Evolutionary conservation across 345 rosid species (phyloP).

Genomic region (Sonneratia caseolaris): DNA sequence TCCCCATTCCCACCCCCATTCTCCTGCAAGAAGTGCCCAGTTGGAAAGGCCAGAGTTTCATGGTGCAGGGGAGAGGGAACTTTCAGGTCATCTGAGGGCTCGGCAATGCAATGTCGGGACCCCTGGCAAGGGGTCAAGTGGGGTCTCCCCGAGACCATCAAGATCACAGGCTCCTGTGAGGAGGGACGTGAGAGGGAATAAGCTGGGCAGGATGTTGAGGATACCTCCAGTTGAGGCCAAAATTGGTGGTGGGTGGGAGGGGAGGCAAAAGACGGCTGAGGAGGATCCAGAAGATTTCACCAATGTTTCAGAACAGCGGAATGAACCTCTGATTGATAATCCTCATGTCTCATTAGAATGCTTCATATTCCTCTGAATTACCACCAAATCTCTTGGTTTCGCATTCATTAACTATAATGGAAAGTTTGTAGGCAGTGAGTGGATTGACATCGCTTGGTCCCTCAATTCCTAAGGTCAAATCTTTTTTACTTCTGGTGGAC

Average conservation of each 20-base stretch:
- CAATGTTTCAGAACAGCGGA: conserved; percentile 18
- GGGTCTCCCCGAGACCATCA: conserved; percentile 28
- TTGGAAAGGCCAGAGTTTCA: background rate
- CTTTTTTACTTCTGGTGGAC: background rate
- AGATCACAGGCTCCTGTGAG: conserved; percentile 15
- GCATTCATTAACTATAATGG: background rate
- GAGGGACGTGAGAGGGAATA: conserved; percentile 13
- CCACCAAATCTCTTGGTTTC: background rate
- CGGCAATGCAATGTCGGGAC: conserved; percentile 5
- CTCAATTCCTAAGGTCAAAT: background rate
- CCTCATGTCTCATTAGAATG: conserved; percentile 70
- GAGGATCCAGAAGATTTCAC: conserved; percentile 8
- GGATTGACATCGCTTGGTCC: background rate
- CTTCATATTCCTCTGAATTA: conserved; percentile 57
- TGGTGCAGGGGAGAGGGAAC: conserved; percentile 19
- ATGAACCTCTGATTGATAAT: conserved; percentile 38
- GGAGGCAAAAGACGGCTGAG: conserved; percentile 6
- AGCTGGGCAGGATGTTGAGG: conserved; percentile 24
- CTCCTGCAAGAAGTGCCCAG: conserved; percentile 10
- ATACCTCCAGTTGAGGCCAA: conserved; percentile 28
- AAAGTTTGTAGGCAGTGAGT: background rate
- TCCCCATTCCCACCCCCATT: background rate
- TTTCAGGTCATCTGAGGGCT: conserved; percentile 9
- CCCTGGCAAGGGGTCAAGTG: conserved; percentile 4
- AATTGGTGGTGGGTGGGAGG: conserved; percentile 14